Percentiles rank a stretch among this genome's conserved stretches.
Evolutionary conservation across 2,329 filamentous ascomycete species (phyloP).

Genomic region (Alternaria postmessia): DNA sequence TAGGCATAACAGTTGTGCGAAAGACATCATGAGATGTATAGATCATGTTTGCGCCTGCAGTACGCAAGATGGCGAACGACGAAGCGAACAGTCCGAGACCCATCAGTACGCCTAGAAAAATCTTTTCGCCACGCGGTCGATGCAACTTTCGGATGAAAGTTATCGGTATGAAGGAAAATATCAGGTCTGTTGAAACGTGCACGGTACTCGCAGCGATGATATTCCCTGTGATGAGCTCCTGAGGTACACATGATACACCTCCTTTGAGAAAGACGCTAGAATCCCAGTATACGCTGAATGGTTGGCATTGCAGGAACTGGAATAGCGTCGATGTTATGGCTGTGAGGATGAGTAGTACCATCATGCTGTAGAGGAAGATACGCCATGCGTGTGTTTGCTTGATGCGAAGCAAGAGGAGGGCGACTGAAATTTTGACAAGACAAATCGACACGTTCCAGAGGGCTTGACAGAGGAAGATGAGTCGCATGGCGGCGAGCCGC

Average conservation of each 20-base stretch:
- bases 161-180: conserved; percentile 34
- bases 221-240: conserved; percentile 30
- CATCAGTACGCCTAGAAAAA: conserved; percentile 34
- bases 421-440: conserved; percentile 36
- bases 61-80: conserved; percentile 32
- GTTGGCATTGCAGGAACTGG: conserved; percentile 38
- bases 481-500: conserved; percentile 24
- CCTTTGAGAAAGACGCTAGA: conserved; percentile 19
- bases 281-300: conserved; percentile 39
- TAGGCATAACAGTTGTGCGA: conserved; percentile 27
- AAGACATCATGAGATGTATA: conserved; percentile 30
- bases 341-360: conserved; percentile 26
- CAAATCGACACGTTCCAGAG: conserved; percentile 41
- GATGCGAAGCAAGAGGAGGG: conserved; percentile 33
- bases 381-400: conserved; percentile 30
- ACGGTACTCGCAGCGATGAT: conserved; percentile 31
- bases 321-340: conserved; percentile 30
- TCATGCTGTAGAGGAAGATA: conserved; percentile 28
- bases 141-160: conserved; percentile 32
- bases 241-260: conserved; percentile 24
- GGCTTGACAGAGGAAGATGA: conserved; percentile 37
- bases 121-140: conserved; percentile 32
- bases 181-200: conserved; percentile 28
- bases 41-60: conserved; percentile 25
- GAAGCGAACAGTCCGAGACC: conserved; percentile 34